Percentiles rank a stretch among this genome's conserved stretches.
Evolutionary conservation across 2,329 filamentous ascomycete species (phyloP).

Genomic region (Epicoccum nigrum): DNA sequence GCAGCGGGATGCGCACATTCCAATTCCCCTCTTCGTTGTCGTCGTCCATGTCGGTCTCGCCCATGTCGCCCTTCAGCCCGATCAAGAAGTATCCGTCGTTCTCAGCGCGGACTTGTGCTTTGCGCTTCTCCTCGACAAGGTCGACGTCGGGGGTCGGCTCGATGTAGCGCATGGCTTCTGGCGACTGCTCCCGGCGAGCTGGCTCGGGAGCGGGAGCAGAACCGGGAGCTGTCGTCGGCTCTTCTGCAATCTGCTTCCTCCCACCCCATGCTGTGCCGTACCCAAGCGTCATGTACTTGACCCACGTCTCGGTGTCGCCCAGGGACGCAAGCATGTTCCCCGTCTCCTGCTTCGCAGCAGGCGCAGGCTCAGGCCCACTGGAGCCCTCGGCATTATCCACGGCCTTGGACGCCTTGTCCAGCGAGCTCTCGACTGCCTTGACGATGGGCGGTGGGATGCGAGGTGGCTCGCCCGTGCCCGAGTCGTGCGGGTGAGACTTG

Average conservation of each 20-base stretch:
- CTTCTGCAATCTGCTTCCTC: constrained; percentile 21
- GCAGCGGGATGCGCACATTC: constrained; percentile 62
- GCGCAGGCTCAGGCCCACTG: constrained; percentile 22
- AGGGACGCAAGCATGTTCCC: constrained; percentile 45
- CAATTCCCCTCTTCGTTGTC: constrained; percentile 43
- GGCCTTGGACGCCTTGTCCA: constrained; percentile 51
- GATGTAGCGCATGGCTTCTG: constrained; percentile 43
- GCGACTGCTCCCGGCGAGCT: constrained; percentile 15
- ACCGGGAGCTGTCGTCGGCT: background rate
- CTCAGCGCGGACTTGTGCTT: constrained; percentile 53
- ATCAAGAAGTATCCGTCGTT: constrained; percentile 67
- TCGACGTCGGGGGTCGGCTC: constrained; percentile 51
- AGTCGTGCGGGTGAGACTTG: constrained; percentile 6
- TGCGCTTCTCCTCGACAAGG: constrained; percentile 66
- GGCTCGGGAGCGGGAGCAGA: background rate
- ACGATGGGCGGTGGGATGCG: constrained; percentile 57
- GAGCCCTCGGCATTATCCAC: constrained; percentile 32
- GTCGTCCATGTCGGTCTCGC: constrained; percentile 57
- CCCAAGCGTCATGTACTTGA: constrained; percentile 59
- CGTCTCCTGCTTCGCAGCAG: constrained; percentile 21
- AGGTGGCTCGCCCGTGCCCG: constrained; percentile 25
- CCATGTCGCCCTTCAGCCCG: constrained; percentile 69
- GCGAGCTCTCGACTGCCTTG: constrained; percentile 50
- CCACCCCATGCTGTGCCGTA: constrained; percentile 51
- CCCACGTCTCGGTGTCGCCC: constrained; percentile 55